phyloP scores from a whole-genome alignment of 148 eudicot genomes.

The Bassia scoparia region DNA sequence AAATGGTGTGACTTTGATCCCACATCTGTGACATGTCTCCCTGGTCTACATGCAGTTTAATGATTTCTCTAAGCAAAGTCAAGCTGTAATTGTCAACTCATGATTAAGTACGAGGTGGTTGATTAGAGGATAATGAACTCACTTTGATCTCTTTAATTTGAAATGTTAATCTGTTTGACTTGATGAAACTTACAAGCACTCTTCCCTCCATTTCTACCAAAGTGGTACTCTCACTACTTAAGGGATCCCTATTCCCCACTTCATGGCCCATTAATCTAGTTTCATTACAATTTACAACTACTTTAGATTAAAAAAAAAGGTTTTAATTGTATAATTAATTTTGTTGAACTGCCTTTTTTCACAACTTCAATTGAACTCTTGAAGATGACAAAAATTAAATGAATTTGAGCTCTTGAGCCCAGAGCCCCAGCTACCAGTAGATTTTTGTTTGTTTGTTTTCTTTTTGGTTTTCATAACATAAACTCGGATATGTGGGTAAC shows the following conservation, averaged over 20 bases:
- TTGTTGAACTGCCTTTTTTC: no score
- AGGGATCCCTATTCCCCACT: background rate
- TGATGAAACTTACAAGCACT: background rate
- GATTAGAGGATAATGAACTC: background rate
- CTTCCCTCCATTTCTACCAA: background rate
- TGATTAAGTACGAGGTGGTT: background rate
- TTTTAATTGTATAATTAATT: no score
- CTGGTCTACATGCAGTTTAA: background rate
- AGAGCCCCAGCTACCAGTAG: no score
- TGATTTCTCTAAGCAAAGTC: background rate
- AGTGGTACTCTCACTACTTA: background rate
- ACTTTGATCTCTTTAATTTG: conserved; percentile 7
- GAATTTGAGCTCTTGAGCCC: no score
- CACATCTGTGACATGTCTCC: background rate
- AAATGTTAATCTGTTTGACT: background rate
- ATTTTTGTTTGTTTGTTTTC: no score
- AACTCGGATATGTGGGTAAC: no score
- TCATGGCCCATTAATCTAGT: background rate
- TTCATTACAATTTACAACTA: background rate
- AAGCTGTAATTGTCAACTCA: background rate
- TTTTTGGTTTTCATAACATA: no score
- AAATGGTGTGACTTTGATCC: background rate
- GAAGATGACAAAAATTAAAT: no score
- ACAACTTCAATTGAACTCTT: no score
- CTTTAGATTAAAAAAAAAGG: no score